Base-by-base conservation (phyloP, 1,284 basidiomycete genomes). In the Testicularia cyperi region DNA sequence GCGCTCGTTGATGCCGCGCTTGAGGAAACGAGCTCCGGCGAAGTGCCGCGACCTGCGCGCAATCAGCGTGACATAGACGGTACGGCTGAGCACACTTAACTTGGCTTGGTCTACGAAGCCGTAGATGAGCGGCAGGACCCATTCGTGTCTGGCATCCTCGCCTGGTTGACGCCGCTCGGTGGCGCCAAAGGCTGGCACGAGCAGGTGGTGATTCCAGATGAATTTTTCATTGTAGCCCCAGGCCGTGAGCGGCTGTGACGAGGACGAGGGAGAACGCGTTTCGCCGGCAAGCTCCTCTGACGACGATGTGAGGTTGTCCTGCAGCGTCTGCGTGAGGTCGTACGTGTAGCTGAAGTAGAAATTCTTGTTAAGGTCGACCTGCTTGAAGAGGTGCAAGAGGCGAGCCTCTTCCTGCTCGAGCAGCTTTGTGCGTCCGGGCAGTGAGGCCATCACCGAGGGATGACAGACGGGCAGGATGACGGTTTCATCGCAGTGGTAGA, bases 321-420 rank as follows among this genome's bases (percentile, higher is more conserved):
- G 95, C 0, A 99, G 81, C 0, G 91, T 92, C 30, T 90, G 92
- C 1, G 95, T 96, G 22, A 98, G 80, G 77, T 98, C 95, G 78
- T 98, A 98, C 0, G 94, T 92, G 39, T 65, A 94, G 89, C 90
- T 92, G 78, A 98, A 98, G 80, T 98, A 99, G 77, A 98, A 98
- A 79, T 98, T 97, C 80, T 98, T 97, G 36, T 88, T 88, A 80
- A 98, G 84, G 69, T 99, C 95, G 4, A 98, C 92, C 77, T 94
- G 90, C 74, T 91, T 92, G 80, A 98, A 99, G n/a, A 88, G 85
- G 54, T 86, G 87, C 78, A 95, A 85, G 27, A 92, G 77, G 23
- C 82, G 80, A 33, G 44, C 46, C 29, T 74, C 71, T 22, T 74
- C 69, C 35, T 69, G 65, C n/a, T 76, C 74, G 28, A 60, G 39